Evolutionary conservation across 2,329 filamentous ascomycete genomes (phyloP).

Genomic region (Talaromyces sp.): DNA sequence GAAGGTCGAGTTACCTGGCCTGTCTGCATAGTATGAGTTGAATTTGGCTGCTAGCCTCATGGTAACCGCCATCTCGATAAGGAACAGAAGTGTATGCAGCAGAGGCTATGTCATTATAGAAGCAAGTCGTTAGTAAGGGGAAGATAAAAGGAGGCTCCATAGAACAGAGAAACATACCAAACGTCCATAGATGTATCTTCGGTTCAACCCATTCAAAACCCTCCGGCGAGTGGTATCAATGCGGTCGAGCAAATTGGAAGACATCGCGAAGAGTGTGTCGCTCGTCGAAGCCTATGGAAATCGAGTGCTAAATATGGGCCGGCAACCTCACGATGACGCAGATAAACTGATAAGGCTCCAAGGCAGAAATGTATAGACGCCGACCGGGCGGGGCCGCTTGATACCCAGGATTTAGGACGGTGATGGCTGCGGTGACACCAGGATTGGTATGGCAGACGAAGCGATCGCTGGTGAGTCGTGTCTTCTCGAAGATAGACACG

Average conservation of each 20-base stretch:
- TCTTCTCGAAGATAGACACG: background rate
- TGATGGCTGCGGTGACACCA: background rate
- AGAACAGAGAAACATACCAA: constrained; percentile 29
- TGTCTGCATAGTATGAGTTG: constrained; percentile 89
- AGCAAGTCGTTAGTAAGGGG: constrained; percentile 13
- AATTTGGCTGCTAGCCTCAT: constrained; percentile 80
- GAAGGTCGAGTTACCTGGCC: constrained; percentile 61
- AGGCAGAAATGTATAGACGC: background rate
- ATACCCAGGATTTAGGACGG: background rate
- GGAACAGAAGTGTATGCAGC: constrained; percentile 76
- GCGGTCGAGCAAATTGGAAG: constrained; percentile 32
- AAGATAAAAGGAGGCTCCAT: background rate
- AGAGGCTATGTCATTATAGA: constrained; percentile 62
- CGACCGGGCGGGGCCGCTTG: background rate
- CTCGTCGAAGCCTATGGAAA: constrained; percentile 1
- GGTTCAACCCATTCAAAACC: constrained; percentile 45
- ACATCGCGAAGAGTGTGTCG: background rate
- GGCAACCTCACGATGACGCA: constrained; percentile 40
- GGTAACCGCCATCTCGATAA: constrained; percentile 84
- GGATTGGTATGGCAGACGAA: background rate
- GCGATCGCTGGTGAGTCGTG: background rate
- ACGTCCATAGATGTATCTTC: constrained; percentile 47
- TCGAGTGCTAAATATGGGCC: background rate
- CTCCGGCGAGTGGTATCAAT: constrained; percentile 40
- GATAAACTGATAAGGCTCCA: constrained; percentile 21